These are phyloP conservation scores for Inonotus obliquus DNA, from an alignment of 1,284 basidiomycete species.

Conservation along the genomic window DNA sequence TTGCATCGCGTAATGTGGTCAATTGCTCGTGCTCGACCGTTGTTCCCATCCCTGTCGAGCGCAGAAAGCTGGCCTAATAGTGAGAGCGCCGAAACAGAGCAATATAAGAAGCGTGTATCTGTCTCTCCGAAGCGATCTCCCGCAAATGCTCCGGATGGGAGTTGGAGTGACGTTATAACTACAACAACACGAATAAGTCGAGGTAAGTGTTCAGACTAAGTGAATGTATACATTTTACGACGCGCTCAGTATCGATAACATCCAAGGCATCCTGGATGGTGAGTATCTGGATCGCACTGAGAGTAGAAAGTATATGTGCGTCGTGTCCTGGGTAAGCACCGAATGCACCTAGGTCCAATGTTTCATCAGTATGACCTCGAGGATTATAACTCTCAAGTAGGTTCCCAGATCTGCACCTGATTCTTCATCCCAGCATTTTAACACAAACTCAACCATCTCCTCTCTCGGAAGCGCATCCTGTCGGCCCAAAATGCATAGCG, in stretches of 20 bases:
- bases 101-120: conserved; percentile 91
- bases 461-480: conserved; percentile 75
- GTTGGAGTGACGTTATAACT: conserved; percentile 84
- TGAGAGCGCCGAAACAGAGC: conserved; percentile 77
- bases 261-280: conserved; percentile 81
- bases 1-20: conserved; percentile 72
- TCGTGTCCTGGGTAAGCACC: conserved; percentile 93
- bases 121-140: conserved; percentile 89
- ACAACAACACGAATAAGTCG: background rate
- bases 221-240: conserved; percentile 65
- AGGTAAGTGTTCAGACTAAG: background rate
- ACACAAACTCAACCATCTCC: conserved; percentile 86
- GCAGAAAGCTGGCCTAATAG: conserved; percentile 64
- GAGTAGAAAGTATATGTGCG: conserved; percentile 82
- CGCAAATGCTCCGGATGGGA: conserved; percentile 82
- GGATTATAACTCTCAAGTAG: conserved; percentile 2
- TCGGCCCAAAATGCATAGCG: conserved; percentile 76
- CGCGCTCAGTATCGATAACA: conserved; percentile 60
- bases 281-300: conserved; percentile 91
- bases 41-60: conserved; percentile 28
- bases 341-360: conserved; percentile 67
- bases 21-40: conserved; percentile 53
- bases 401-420: conserved; percentile 52
- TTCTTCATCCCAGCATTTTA: conserved; percentile 91
- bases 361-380: conserved; percentile 2